phyloP scores from a whole-genome alignment of 805 yeast species.

The Spathaspora hagerdaliae region DNA sequence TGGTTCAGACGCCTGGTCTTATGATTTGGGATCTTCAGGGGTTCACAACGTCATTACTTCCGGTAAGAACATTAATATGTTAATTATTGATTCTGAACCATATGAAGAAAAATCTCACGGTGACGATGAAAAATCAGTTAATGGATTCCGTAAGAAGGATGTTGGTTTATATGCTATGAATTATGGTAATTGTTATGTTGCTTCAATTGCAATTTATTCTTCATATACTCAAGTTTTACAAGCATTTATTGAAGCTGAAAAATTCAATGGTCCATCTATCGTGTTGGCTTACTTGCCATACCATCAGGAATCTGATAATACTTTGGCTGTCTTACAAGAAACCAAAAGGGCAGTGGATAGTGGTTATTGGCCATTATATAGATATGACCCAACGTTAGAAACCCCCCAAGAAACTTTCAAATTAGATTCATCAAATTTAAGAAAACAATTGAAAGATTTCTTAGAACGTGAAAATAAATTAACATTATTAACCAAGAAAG shows the following conservation, averaged over 20 bases:
- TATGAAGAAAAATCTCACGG: constrained; percentile 31
- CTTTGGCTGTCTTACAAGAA: constrained; percentile 74
- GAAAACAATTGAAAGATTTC: constrained; percentile 71
- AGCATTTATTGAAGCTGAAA: constrained; percentile 85
- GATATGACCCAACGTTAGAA: constrained; percentile 66
- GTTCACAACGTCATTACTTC: constrained; percentile 79
- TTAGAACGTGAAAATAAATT: constrained; percentile 87
- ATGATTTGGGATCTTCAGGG: constrained; percentile 88
- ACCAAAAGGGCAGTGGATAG: constrained; percentile 87
- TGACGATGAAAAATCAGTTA: constrained; percentile 20
- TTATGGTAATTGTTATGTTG: constrained; percentile 84
- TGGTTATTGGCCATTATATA: constrained; percentile 95
- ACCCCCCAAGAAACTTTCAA: constrained; percentile 58
- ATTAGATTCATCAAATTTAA: constrained; percentile 79
- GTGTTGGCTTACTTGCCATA: constrained; percentile 89
- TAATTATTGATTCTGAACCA: constrained; percentile 85
- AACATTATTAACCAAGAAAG: constrained; percentile 64
- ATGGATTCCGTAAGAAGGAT: constrained; percentile 73
- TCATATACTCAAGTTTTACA: constrained; percentile 91
- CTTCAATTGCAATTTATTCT: constrained; percentile 89
- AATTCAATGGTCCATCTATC: constrained; percentile 84
- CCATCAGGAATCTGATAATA: constrained; percentile 56
- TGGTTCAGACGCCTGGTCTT: constrained; percentile 95
- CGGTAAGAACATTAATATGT: constrained; percentile 73
- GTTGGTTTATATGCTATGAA: constrained; percentile 94